Evolutionary conservation across 148 eudicot species (phyloP).

Genomic region (Euryodendron excelsum): DNA sequence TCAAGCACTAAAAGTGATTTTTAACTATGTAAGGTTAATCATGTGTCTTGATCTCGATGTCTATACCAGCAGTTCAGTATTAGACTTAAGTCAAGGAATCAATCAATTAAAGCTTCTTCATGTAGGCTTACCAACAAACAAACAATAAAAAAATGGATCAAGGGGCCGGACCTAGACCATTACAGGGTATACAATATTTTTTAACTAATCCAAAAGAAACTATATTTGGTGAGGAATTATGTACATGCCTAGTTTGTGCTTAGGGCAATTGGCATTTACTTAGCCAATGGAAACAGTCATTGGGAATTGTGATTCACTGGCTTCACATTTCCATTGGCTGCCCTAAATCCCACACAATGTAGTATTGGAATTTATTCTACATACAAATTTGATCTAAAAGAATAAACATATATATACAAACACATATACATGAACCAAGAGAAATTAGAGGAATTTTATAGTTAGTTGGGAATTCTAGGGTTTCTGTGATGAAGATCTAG

Average conservation of each 20-base stretch:
- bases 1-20: background rate
- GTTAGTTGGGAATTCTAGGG: conserved; percentile 7
- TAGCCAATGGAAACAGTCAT: background rate
- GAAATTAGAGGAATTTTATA: background rate
- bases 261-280: background rate
- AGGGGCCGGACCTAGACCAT: background rate
- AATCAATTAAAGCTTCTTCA: conserved; percentile 17
- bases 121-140: conserved; percentile 30
- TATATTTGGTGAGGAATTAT: background rate
- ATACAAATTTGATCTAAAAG: background rate
- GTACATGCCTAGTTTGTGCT: background rate
- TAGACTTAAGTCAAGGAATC: background rate
- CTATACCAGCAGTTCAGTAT: background rate
- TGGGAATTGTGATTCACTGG: background rate
- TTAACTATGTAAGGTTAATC: background rate
- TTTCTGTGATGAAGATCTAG: background rate
- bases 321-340: background rate
- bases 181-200: background rate
- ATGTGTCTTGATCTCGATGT: background rate
- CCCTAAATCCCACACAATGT: background rate
- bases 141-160: conserved; percentile 18
- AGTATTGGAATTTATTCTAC: background rate
- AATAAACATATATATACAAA: background rate
- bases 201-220: background rate
- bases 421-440: background rate